A percentile compares a stretch with the other conserved stretches of the same genome.
These are phyloP conservation scores for Borealophlyctis nickersoniae DNA, from an alignment of 192 early-diverging fungal genomes.

Conservation along the genomic window DNA sequence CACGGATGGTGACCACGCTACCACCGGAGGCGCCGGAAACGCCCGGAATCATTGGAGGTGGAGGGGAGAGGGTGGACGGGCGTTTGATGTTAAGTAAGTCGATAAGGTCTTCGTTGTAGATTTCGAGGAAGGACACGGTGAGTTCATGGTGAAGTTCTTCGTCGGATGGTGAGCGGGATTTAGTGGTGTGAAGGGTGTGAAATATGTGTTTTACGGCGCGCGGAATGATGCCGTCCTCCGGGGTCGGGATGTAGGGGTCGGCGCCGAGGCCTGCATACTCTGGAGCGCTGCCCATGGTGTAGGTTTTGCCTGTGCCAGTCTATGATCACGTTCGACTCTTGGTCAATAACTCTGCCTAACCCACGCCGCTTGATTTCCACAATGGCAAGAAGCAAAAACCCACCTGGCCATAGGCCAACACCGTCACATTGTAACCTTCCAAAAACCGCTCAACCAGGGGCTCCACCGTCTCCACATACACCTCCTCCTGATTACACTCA, in stretches of 20 bases:
- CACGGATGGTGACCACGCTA: conserved; percentile 62
- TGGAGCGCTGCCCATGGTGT: conserved; percentile 55
- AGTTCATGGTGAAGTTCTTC: conserved; percentile 30
- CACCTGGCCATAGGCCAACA: conserved; percentile 54
- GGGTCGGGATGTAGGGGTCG: conserved; percentile 7
- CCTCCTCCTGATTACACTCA: conserved; percentile 67
- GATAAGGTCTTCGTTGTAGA: conserved; percentile 97
- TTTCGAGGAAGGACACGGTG: conserved; percentile 86
- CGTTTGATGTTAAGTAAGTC: conserved; percentile 73
- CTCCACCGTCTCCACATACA: conserved; percentile 74
- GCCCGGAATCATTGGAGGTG: not conserved
- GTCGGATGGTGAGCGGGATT: not conserved
- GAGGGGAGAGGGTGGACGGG: conserved; percentile 51
- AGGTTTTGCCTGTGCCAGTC: conserved; percentile 61
- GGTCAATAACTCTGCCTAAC: not conserved
- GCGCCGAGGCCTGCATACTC: conserved; percentile 24
- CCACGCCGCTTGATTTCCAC: not conserved
- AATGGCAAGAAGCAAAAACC: conserved; percentile 1
- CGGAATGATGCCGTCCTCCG: conserved; percentile 43
- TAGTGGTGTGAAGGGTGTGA: conserved; percentile 4
- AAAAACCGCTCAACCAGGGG: conserved; percentile 50
- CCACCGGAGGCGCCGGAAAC: not conserved
- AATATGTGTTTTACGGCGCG: conserved; percentile 46
- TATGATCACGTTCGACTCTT: conserved; percentile 8
- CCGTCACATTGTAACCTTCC: conserved; percentile 56